phyloP scores from a whole-genome alignment of 306 rosid species.

The Inga oerstediana region DNA sequence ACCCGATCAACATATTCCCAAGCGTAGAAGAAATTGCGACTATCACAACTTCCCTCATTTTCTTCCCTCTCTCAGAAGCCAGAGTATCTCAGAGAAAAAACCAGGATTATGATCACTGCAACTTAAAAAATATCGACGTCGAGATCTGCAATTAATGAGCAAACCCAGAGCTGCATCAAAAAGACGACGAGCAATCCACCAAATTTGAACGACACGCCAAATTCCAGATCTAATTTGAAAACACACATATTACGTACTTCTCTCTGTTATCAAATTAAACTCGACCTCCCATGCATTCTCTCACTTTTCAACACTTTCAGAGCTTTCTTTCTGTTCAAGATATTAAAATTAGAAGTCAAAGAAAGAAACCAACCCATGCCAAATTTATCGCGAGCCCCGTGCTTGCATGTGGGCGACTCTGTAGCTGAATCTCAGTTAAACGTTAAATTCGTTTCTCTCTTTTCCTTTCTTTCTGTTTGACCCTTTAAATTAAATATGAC shows the following conservation, averaged over 20 bases:
- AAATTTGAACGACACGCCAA: background rate
- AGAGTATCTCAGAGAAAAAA: background rate
- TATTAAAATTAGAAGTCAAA: slow-evolving; percentile 15
- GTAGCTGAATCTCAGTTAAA: background rate
- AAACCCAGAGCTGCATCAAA: background rate
- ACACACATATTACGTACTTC: background rate
- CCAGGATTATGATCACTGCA: slow-evolving; percentile 23
- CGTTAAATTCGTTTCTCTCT: background rate
- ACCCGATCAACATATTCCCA: slow-evolving; percentile 82
- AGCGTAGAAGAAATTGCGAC: slow-evolving; percentile 86
- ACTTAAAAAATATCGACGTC: background rate
- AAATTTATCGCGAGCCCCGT: slow-evolving; percentile 22
- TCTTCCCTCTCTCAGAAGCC: slow-evolving; percentile 9
- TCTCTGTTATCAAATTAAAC: background rate
- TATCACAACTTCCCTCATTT: slow-evolving; percentile 75
- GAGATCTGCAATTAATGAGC: slow-evolving; percentile 9
- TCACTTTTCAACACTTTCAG: too few species aligned
- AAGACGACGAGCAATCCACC: background rate
- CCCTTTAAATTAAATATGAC: background rate
- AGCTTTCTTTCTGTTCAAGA: background rate
- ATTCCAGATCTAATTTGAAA: slow-evolving; percentile 1
- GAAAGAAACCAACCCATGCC: slow-evolving; percentile 16
- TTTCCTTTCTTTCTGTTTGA: background rate
- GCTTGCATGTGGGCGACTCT: slow-evolving; percentile 20
- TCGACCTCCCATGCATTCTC: background rate